A percentile compares a stretch with the other conserved stretches of the same genome.
Evolutionary conservation across 257 asterid genomes (phyloP).

Genomic region (Solanum bukasovii): DNA sequence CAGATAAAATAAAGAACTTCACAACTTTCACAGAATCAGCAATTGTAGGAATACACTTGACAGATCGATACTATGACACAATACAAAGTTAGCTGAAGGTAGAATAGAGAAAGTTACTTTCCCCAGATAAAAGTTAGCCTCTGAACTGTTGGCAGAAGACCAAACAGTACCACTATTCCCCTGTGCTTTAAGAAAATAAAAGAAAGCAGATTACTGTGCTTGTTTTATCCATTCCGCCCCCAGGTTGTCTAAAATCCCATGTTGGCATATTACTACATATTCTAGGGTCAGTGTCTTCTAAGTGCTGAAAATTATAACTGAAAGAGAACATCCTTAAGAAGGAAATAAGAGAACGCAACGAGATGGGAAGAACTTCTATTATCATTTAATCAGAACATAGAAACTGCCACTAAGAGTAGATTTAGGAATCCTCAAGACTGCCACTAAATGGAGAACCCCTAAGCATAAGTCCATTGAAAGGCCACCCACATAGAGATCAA

Average conservation of each 20-base stretch:
- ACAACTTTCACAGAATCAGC: neutral
- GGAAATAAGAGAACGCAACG: neutral
- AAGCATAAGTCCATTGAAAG: neutral
- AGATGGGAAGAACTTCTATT: neutral
- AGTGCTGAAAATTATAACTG: neutral
- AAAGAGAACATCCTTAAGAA: neutral
- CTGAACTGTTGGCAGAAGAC: neutral
- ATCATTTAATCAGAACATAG: neutral
- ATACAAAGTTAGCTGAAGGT: neutral
- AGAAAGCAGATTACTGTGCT: neutral
- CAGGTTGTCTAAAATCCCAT: neutral
- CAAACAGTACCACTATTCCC: neutral
- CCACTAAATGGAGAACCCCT: neutral
- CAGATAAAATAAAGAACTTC: neutral
- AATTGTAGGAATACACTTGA: neutral
- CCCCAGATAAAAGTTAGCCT: neutral
- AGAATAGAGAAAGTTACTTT: neutral
- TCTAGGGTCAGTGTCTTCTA: neutral
- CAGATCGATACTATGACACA: neutral
- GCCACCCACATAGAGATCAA: neutral
- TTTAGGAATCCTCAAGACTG: neutral
- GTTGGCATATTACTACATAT: neutral
- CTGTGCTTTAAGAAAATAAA: neutral
- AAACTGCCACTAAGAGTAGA: neutral
- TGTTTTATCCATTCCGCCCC: neutral